A percentile compares a stretch with the other conserved stretches of the same genome.
phyloP scores from a whole-genome alignment of 306 rosid species.

The Vicia faba region DNA sequence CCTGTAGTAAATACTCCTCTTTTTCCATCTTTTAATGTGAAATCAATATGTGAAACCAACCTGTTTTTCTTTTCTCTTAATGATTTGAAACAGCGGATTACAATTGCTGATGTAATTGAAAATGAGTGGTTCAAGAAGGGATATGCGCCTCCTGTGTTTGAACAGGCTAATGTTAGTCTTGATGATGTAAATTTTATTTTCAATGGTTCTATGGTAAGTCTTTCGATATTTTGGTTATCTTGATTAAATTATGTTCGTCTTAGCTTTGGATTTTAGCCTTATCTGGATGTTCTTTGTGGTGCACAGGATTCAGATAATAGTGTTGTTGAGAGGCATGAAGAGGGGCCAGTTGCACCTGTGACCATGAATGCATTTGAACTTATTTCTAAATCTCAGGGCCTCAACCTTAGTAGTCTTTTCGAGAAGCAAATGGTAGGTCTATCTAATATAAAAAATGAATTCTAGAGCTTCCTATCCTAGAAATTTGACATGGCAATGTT shows the following conservation, averaged over 20 bases:
- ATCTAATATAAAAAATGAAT: background rate
- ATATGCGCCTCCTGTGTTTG: constrained; percentile 76
- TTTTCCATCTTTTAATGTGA: constrained; percentile 22
- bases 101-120: constrained; percentile 75
- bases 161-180: constrained; percentile 69
- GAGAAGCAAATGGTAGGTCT: constrained; percentile 91
- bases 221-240: constrained; percentile 11
- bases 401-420: constrained; percentile 81
- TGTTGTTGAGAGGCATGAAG: constrained; percentile 80
- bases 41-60: constrained; percentile 20
- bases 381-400: constrained; percentile 89
- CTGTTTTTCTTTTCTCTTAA: constrained; percentile 30
- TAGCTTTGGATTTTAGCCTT: constrained; percentile 32
- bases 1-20: constrained; percentile 31
- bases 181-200: constrained; percentile 78
- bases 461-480: constrained; percentile 8
- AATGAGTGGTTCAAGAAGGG: constrained; percentile 99
- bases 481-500: constrained; percentile 16
- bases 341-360: constrained; percentile 55
- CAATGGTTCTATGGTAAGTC: constrained; percentile 61
- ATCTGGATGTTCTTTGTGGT: constrained; percentile 27
- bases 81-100: constrained; percentile 72
- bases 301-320: constrained; percentile 64
- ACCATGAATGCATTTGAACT: constrained; percentile 98
- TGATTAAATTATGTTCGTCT: constrained; percentile 30